Conservation (phyloP, 208 protist species). For the Zelonia costaricensis region DNA sequence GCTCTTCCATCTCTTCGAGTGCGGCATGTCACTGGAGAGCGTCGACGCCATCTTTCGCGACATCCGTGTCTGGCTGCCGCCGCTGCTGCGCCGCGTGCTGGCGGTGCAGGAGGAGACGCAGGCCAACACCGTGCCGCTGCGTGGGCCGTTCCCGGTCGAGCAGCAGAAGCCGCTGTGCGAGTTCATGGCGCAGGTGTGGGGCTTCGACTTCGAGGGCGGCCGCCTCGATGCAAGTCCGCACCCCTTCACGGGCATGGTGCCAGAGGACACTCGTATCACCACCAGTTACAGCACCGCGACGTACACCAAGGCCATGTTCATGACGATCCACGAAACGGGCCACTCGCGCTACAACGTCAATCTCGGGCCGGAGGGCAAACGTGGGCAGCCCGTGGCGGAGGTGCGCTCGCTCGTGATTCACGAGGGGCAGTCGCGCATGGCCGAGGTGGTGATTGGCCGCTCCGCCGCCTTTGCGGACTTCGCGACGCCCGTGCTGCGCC, state of each 20-base stretch:
- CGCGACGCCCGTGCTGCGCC: conserved; percentile 36
- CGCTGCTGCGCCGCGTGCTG: conserved; percentile 45
- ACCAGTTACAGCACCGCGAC: conserved; percentile 55
- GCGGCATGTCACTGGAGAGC: conserved; percentile 45
- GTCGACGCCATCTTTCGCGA: conserved; percentile 63
- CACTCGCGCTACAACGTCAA: too few relatives aligned
- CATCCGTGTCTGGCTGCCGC: conserved; percentile 61
- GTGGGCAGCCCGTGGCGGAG: conserved; percentile 41
- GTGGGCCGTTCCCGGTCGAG: conserved; percentile 27
- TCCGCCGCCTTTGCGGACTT: conserved; percentile 59
- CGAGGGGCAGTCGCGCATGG: conserved; percentile 83
- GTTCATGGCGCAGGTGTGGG: conserved; percentile 45
- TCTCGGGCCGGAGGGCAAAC: conserved; percentile 51
- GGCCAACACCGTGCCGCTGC: conserved; percentile 9
- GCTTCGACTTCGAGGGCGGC: conserved; percentile 76
- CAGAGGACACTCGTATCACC: conserved; percentile 78
- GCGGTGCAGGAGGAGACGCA: conserved; percentile 34
- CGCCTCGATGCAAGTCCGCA: conserved; percentile 71
- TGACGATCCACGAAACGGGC: too few relatives aligned
- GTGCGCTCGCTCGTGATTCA: conserved; percentile 72
- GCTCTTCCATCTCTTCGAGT: conserved; percentile 70
- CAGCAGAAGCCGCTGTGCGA: conserved; percentile 41
- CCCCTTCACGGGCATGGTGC: conserved; percentile 63
- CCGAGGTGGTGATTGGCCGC: conserved; percentile 60
- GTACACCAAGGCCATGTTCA: conserved; percentile 36